Evolutionary conservation across 176 grass and related monocot genomes (phyloP).

Genomic region (Bonia amplexicaulis): DNA sequence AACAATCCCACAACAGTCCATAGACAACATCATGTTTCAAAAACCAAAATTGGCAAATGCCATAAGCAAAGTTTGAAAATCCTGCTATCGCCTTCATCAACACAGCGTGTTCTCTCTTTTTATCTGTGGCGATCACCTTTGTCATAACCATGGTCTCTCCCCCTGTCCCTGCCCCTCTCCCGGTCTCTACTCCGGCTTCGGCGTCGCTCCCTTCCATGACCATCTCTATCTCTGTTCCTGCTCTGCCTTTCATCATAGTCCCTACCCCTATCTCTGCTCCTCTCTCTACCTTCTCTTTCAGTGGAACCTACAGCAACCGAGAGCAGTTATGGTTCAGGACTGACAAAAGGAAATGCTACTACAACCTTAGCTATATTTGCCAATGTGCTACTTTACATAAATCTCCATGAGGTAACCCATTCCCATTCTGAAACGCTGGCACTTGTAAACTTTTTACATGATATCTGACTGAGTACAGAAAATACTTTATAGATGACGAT

Average conservation of each 20-base stretch:
- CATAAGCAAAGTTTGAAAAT: not conserved
- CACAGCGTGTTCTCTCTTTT: not conserved
- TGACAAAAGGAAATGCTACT: not conserved
- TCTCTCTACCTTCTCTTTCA: conserved; percentile 43
- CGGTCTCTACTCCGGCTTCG: not conserved
- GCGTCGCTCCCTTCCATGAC: conserved; percentile 36
- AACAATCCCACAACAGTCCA: not conserved
- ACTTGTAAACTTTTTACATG: not conserved
- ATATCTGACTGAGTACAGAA: not conserved
- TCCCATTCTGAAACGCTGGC: not conserved
- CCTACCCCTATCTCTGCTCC: conserved; percentile 44
- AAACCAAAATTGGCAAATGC: not conserved
- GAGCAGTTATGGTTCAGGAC: not conserved
- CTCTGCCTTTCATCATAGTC: conserved; percentile 37
- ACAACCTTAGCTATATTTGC: not conserved
- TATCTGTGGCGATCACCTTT: not conserved
- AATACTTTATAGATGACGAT: not conserved
- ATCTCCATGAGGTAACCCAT: not conserved
- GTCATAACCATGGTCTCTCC: not conserved
- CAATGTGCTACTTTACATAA: not conserved
- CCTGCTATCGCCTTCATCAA: not conserved
- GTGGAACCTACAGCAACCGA: conserved; percentile 10
- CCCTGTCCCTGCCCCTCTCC: not conserved
- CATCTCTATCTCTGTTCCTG: conserved; percentile 50
- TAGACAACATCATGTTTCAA: not conserved